Percentiles rank a stretch among this genome's conserved stretches.
These are phyloP conservation scores for Nepenthes gracilis DNA, from an alignment of 148 eudicot genomes.

Conservation along the genomic window DNA sequence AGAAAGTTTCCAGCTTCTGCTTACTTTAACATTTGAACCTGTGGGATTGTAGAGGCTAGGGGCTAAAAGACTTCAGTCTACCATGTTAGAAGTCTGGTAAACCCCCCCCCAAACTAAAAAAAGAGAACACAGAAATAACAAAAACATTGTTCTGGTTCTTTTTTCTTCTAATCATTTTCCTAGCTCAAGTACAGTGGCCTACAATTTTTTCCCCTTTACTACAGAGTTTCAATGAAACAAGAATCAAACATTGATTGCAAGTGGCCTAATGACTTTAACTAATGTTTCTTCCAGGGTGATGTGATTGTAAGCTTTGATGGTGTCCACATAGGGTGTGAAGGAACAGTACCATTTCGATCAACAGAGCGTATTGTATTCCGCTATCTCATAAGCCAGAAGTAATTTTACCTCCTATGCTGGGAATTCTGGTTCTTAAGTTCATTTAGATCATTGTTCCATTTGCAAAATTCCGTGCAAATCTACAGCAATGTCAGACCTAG, in stretches of 20 bases:
- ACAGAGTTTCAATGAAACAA: background rate
- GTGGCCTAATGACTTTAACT: conserved; percentile 5
- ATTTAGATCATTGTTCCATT: background rate
- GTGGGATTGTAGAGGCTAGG: too few species aligned
- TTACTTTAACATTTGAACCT: too few species aligned
- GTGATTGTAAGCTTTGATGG: conserved; percentile 88
- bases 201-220: too few species aligned
- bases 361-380: conserved; percentile 96
- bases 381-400: conserved; percentile 92
- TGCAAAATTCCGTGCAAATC: background rate
- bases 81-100: too few species aligned
- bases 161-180: too few species aligned
- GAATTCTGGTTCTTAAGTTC: background rate
- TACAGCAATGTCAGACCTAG: background rate
- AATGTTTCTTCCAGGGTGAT: conserved; percentile 57
- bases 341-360: conserved; percentile 94
- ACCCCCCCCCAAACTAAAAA: too few species aligned
- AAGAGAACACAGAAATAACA: too few species aligned
- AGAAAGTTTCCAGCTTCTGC: too few species aligned
- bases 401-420: conserved; percentile 11
- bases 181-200: too few species aligned
- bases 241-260: background rate
- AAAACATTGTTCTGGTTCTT: too few species aligned
- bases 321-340: conserved; percentile 75
- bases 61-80: too few species aligned